Percentiles rank a stretch among this genome's conserved stretches.
Conservation (phyloP, 129 eudicot species). For the Helianthus annuus region HanXRQr2.0-SUNRISE NC_035438.2:77928161-77928660, state of each 20-base stretch:
- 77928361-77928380: constrained; percentile 43
- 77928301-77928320: background rate
- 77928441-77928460: background rate
- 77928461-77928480: background rate
- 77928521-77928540: background rate
- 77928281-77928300: background rate
- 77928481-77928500: background rate
- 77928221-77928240: background rate
- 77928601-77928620: constrained; percentile 20
- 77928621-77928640: background rate
- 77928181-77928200: too few relatives aligned
- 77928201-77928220: background rate
- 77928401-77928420: constrained; percentile 34
- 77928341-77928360: constrained; percentile 55
- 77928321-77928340: constrained; percentile 51
- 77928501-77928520: too few relatives aligned
- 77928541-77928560: background rate
- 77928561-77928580: constrained; percentile 19
- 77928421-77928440: background rate
- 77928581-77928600: constrained; percentile 18
- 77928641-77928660: constrained; percentile 16
- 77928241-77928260: background rate
- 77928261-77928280: background rate
- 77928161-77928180: too few relatives aligned
- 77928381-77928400: constrained; percentile 20